These are phyloP conservation scores for Austroboletus olivaceoglutinosus DNA, from an alignment of 1,284 basidiomycete species.

Conservation along the genomic window DNA sequence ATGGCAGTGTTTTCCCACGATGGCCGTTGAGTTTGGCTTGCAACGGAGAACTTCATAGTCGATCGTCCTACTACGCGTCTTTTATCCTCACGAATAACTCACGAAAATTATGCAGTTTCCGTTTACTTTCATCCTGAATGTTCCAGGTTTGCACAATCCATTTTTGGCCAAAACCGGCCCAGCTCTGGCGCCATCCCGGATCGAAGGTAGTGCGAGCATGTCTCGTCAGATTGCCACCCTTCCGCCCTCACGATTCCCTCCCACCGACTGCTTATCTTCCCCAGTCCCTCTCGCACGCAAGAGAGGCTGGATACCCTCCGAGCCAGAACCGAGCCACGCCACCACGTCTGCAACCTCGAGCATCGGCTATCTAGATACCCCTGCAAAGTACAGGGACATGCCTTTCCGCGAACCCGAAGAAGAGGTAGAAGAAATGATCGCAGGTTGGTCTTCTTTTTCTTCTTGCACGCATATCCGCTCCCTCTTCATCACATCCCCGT, in stretches of 20 bases:
- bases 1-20: too few relatives aligned
- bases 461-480: neutral
- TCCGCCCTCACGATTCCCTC: slow-evolving; percentile 27
- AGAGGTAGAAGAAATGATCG: slow-evolving; percentile 45
- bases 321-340: slow-evolving; percentile 52
- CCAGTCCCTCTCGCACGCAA: slow-evolving; percentile 49
- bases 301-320: slow-evolving; percentile 67
- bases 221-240: slow-evolving; percentile 19
- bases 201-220: slow-evolving; percentile 14
- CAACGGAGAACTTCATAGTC: too few relatives aligned
- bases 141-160: slow-evolving; percentile 65
- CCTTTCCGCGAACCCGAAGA: slow-evolving; percentile 34
- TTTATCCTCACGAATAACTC: slow-evolving; percentile 14
- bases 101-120: slow-evolving; percentile 51
- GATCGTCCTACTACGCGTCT: neutral
- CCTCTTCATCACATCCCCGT: slow-evolving; percentile 6
- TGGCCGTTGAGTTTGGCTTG: too few relatives aligned
- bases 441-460: slow-evolving; percentile 41
- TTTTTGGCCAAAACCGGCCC: slow-evolving; percentile 39
- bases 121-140: slow-evolving; percentile 63
- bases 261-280: slow-evolving; percentile 21
- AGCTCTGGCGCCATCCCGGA: slow-evolving; percentile 21
- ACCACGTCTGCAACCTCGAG: slow-evolving; percentile 51
- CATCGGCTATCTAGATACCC: slow-evolving; percentile 63
- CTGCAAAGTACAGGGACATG: slow-evolving; percentile 59